phyloP scores from a whole-genome alignment of 441 rosid species.

The Omphalea diandra region DNA sequence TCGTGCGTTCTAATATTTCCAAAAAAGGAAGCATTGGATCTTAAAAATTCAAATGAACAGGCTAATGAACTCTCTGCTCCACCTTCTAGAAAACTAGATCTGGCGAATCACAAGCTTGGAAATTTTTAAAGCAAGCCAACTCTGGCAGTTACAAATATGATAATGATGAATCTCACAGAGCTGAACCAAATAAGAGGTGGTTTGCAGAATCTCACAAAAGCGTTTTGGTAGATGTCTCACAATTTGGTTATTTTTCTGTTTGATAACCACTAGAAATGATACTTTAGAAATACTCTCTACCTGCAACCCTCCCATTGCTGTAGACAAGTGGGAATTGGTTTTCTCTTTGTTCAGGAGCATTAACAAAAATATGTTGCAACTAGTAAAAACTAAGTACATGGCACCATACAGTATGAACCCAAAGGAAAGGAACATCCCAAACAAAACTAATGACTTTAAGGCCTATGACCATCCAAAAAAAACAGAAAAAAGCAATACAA shows the following conservation, averaged over 20 bases:
- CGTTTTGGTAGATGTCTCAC: background rate
- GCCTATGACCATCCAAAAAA: background rate
- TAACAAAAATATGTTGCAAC: background rate
- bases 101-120: no score
- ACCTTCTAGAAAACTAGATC: no score
- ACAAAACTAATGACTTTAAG: background rate
- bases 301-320: background rate
- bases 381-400: background rate
- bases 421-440: background rate
- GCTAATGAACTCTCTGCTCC: background rate
- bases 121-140: background rate
- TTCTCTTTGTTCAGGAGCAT: background rate
- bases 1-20: background rate
- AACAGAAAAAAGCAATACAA: background rate
- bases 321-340: background rate
- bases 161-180: background rate
- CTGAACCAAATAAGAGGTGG: background rate
- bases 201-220: background rate
- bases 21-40: background rate
- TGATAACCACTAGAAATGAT: no score
- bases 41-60: background rate
- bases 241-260: no score
- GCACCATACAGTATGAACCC: background rate
- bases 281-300: background rate
- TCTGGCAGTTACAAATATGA: background rate